These are phyloP conservation scores for Neonectria punicea DNA, from an alignment of 2,329 filamentous ascomycete genomes.

Conservation along the genomic window DNA sequence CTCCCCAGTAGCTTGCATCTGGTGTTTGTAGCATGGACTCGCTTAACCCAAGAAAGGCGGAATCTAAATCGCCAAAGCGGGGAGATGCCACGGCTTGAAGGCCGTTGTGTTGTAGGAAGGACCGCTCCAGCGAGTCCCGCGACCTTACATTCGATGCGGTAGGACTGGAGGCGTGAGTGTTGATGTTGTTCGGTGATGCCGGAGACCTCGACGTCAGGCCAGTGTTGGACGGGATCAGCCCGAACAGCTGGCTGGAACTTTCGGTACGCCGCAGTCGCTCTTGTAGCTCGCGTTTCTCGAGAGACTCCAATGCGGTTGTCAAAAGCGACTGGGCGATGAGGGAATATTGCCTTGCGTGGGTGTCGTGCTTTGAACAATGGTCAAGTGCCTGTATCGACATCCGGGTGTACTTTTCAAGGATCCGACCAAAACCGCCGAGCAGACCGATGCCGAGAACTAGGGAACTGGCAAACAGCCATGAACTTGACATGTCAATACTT, in stretches of 20 bases:
- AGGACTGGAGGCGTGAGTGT: conserved; percentile 29
- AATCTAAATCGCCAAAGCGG: conserved; percentile 49
- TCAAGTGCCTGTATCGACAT: conserved; percentile 60
- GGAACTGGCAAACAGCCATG: conserved; percentile 65
- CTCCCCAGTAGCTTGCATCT: conserved; percentile 53
- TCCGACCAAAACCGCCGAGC: conserved; percentile 62
- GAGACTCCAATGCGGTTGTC: conserved; percentile 56
- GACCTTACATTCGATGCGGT: conserved; percentile 24
- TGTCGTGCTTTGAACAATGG: conserved; percentile 60
- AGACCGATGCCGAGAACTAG: conserved; percentile 63
- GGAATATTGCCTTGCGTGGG: conserved; percentile 63
- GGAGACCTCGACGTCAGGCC: conserved; percentile 26
- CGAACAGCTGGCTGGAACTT: conserved; percentile 63
- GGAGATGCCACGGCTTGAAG: conserved; percentile 45
- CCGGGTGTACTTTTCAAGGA: conserved; percentile 61
- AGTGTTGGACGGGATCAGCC: conserved; percentile 52
- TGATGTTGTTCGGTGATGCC: conserved; percentile 16
- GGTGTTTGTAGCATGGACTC: conserved; percentile 54
- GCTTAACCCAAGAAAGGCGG: conserved; percentile 51
- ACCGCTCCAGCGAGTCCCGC: conserved; percentile 42
- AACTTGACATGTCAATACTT: conserved; percentile 47
- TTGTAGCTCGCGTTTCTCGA: conserved; percentile 59
- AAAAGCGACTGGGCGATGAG: conserved; percentile 64
- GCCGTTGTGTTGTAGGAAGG: conserved; percentile 42
- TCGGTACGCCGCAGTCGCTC: conserved; percentile 60